Evolutionary conservation across 805 yeast genomes (phyloP), one percentile per base, ranked within the genome.

Genomic region (Myxozyma mucilagina): DNA sequence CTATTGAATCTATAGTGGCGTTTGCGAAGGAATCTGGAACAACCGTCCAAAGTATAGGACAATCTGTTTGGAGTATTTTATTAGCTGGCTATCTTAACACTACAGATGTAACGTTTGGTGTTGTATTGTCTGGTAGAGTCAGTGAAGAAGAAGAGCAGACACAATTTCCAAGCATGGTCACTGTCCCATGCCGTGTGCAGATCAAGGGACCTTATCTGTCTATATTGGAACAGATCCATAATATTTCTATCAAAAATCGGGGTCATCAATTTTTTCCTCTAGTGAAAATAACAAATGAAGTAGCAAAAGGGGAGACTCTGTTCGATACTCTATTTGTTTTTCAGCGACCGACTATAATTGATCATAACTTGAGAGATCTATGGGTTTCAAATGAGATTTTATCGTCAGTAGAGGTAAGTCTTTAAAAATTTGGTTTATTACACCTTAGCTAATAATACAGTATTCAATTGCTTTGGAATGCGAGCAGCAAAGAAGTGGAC

Each of bases 251-350:
- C 31, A 18, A 18, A 6, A 42, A 57, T 4, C 53, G 52, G 3
- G 56, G 39, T 14, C 64, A 60, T 36, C 60, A 54, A 53, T 52
- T 48, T 31, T n/a, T 42, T 13, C 48, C 63, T 20, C 44, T 63
- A 10, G 34, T 48, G 3, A 20, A 14, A 8, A 57, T 51, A 44
- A 56, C 42, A 41, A 41, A 53, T 14, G 47, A 41, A 4, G 56
- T 31, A 2, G 42, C 48, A 9, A 44, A 38, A 8, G 68, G 64
- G 11, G 34, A 49, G 24, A 41, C 55, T n/a, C n/a, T 57, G 36
- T 59, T 67, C 42, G 68, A 67, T 44, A 67, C 70, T 36, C 50
- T 67, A 11, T 67, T 67, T 41, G 35, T 67, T 9, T 67, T 50
- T 42, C 70, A 67, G 44, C 34, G 44, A 10, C 18, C 45, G 10